Percentiles rank a stretch among this genome's conserved stretches.
Conservation (phyloP, 179 eudicot genomes). For the Beta lomatogona region DNA sequence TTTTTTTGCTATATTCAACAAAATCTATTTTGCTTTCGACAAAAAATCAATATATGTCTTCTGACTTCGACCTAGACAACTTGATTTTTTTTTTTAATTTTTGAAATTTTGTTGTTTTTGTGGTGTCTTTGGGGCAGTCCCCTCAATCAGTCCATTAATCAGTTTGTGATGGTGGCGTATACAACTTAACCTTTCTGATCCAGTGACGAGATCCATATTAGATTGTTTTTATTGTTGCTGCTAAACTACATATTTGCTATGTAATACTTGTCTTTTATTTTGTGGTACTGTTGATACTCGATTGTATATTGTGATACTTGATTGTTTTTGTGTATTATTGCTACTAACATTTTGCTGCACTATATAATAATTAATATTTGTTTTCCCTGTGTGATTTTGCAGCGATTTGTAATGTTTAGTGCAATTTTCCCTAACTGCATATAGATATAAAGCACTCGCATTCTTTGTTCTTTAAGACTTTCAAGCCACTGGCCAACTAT, state of each 20-base stretch:
- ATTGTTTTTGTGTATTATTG: not conserved
- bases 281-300: not conserved
- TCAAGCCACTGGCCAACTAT: slow-evolving; percentile 76
- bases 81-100: not conserved
- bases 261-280: not conserved
- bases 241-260: not conserved
- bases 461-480: slow-evolving; percentile 72
- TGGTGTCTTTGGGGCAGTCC: not conserved
- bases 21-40: too few relatives aligned
- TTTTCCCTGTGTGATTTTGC: not conserved
- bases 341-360: not conserved
- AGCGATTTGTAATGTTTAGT: not conserved
- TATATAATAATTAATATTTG: not conserved
- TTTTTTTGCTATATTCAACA: too few relatives aligned
- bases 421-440: slow-evolving; percentile 47
- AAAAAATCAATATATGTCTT: too few relatives aligned
- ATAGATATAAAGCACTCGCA: slow-evolving; percentile 73
- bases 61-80: too few relatives aligned
- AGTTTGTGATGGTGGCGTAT: not conserved
- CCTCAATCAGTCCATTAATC: not conserved
- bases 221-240: not conserved
- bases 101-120: not conserved
- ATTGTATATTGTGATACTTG: not conserved
- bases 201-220: not conserved
- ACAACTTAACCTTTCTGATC: not conserved